Percentiles rank a stretch among this genome's conserved stretches.
Conservation (phyloP, 192 early-diverging fungal genomes). For the Pilobolus umbonatus region DNA sequence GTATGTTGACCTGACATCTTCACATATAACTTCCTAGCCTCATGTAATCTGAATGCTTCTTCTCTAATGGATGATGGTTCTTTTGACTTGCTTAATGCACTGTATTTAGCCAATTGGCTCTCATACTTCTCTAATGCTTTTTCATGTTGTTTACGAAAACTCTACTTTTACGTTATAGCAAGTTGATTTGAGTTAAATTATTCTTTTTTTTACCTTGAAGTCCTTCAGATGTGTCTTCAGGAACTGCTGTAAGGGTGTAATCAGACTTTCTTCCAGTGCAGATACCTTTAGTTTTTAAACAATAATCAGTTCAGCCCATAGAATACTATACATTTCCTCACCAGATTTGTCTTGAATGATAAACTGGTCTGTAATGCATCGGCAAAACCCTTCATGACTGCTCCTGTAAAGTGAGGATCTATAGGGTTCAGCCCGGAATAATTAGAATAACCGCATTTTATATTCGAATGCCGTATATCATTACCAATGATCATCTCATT, state of each 20-base stretch:
- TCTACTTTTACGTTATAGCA: slow-evolving; percentile 17
- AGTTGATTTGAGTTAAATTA: background rate
- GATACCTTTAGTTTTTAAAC: slow-evolving; percentile 35
- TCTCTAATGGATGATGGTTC: slow-evolving; percentile 63
- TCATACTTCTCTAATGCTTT: slow-evolving; percentile 57
- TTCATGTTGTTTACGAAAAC: slow-evolving; percentile 41
- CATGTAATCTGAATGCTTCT: slow-evolving; percentile 66
- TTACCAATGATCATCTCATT: slow-evolving; percentile 38
- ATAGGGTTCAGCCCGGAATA: background rate
- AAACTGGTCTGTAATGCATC: slow-evolving; percentile 48
- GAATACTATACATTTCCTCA: slow-evolving; percentile 10
- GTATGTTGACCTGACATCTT: slow-evolving; percentile 52
- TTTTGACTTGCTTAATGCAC: slow-evolving; percentile 53
- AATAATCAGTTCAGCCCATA: background rate
- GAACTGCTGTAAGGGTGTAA: slow-evolving; percentile 59
- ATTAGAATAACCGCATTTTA: slow-evolving; percentile 13
- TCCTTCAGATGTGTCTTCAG: slow-evolving; percentile 64
- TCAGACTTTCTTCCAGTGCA: slow-evolving; percentile 55
- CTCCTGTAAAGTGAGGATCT: slow-evolving; percentile 45
- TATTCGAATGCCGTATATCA: background rate
- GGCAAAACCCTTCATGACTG: slow-evolving; percentile 41
- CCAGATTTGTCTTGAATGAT: slow-evolving; percentile 49
- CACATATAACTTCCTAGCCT: slow-evolving; percentile 63
- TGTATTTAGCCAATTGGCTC: slow-evolving; percentile 55
- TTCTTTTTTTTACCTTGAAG: slow-evolving; percentile 46